Percentiles rank a stretch among this genome's conserved stretches.
Conservation (phyloP, 2,329 filamentous ascomycete species). For the Cladophialophora bantiana region DNA sequence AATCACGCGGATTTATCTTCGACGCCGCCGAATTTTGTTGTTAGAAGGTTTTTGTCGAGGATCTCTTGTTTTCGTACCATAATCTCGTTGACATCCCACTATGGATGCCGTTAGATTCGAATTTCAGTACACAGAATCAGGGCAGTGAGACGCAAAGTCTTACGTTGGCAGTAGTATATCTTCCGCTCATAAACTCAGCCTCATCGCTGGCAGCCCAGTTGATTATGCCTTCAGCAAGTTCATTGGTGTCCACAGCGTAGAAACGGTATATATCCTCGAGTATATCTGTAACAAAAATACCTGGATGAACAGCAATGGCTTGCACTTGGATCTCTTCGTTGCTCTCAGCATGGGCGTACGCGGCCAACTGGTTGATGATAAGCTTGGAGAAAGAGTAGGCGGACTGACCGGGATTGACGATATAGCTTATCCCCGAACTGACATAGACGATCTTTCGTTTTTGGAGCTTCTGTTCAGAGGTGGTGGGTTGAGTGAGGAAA, state of each 20-base stretch:
- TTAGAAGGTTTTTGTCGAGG: not conserved
- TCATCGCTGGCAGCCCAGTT: not conserved
- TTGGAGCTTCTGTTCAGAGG: not conserved
- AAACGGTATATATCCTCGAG: not conserved
- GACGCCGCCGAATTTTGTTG: not conserved
- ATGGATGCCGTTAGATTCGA: not conserved
- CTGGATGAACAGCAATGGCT: not conserved
- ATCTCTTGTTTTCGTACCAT: not conserved
- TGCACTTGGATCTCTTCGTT: not conserved
- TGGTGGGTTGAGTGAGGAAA: not conserved
- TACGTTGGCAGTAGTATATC: not conserved
- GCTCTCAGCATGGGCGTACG: not conserved
- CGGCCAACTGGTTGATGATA: not conserved
- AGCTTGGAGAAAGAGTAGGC: not conserved
- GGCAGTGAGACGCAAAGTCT: not conserved
- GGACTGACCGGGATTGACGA: not conserved
- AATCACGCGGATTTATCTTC: slow-evolving; percentile 25
- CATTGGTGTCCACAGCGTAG: not conserved
- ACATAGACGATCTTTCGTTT: not conserved
- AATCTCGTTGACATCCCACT: not conserved
- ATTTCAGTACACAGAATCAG: not conserved
- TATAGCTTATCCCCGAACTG: not conserved
- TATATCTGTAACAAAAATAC: not conserved
- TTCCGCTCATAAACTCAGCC: not conserved
- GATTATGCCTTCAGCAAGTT: not conserved